Base-by-base conservation (phyloP, 2,329 filamentous ascomycete species). In the Chrysoporthe cubensis region DNA sequence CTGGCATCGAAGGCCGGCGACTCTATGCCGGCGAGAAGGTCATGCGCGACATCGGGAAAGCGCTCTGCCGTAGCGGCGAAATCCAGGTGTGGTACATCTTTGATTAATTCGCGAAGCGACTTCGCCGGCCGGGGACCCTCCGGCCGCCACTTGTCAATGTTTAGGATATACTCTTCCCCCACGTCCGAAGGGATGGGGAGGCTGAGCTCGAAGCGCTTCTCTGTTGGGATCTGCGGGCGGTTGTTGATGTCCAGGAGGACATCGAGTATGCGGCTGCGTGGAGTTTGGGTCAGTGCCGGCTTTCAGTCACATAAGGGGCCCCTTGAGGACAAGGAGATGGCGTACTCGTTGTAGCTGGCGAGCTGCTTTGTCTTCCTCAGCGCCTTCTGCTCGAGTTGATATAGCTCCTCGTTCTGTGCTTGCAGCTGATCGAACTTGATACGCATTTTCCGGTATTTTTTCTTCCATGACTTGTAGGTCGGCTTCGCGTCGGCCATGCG, bases 361-460 rank as follows among this genome's bases (percentile, higher is more conserved):
- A 99, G 86, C 64, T 94, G 87, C 78, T 92, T 94, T 32, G 93
- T 92, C 4, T 93, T 91, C 72, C 90, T 89, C 70, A 91, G 88
- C 46, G 94, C 92, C 79, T 91, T 90, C 78, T 92, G 91, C 78
- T 96, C 94, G 65, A 92, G 85, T 74, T 89, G 88, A 80, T 96
- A 96, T 69, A 96, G 85, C 65, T 90, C 87, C 79, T 97, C 96
- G 77, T 93, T 92, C 72, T 93, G 88, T 67, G 90, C 87, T 87
- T 94, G 92, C 75, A 88, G 88, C 62, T 89, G 84, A 73, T 96
- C 91, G 76, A 96, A 96, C 40, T 85, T 83, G 77, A 91, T 85
- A 80, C 91, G 90, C 89, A 96, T 92, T 85, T 96, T 96, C 74
- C 91, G 91, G 79, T 96, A 99, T 84, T 99, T 99, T 82, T 97